Conservation (phyloP, 495 filamentous ascomycete genomes). For the Daldinia vernicosa region DNA sequence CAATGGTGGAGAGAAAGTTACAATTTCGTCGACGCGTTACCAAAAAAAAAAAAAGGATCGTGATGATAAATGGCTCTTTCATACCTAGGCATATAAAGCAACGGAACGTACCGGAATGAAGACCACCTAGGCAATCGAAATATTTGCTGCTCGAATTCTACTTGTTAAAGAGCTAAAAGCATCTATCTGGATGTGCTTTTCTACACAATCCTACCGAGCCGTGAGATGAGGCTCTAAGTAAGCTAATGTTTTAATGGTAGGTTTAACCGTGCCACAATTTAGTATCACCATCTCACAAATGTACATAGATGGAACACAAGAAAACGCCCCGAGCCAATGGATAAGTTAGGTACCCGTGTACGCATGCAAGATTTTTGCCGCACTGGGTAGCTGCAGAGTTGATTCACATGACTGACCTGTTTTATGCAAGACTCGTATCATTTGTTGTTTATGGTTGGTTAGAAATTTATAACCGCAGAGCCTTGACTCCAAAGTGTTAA, state of each 20-base stretch:
- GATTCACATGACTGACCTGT: neutral
- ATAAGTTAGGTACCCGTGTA: neutral
- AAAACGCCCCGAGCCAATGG: constrained; percentile 8
- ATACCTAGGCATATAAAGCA: neutral
- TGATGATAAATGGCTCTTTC: neutral
- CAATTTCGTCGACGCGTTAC: neutral
- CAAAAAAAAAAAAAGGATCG: neutral
- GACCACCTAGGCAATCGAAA: too few species aligned
- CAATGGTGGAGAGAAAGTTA: too few species aligned
- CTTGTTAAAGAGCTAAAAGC: neutral
- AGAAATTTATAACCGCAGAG: neutral
- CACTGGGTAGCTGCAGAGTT: neutral
- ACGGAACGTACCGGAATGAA: neutral
- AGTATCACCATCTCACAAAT: constrained; percentile 2
- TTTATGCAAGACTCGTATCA: neutral
- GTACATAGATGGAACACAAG: neutral
- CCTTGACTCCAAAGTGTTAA: neutral
- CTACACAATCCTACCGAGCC: neutral
- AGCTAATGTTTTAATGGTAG: neutral
- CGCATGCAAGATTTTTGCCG: neutral
- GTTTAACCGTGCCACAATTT: neutral
- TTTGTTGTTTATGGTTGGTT: neutral
- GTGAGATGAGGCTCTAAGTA: constrained; percentile 10
- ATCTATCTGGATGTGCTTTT: neutral
- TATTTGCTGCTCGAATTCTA: neutral